Evolutionary conservation across 2,329 filamentous ascomycete species (phyloP), one percentile per base, ranked within the genome.

Genomic region (Diaporthe ilicicola): DNA sequence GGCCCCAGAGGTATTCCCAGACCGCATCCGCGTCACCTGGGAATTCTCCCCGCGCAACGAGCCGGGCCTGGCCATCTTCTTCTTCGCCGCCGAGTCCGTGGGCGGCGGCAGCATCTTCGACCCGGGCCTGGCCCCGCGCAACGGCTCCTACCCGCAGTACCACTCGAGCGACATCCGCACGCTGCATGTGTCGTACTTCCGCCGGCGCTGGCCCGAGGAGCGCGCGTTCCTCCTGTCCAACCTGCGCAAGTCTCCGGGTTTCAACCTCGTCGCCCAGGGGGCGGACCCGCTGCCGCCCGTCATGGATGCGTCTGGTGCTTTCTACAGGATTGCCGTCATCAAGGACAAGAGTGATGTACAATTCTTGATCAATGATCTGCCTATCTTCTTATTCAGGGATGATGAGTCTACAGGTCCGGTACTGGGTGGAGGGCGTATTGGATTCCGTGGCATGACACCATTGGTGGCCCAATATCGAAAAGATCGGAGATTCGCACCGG

Each of bases 41-140:
- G 78, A 80, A 7, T 80, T 80, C 70, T 76, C 75, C 10, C 76
- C 78, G 3, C 72, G 75, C 50, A 71, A 75, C 44, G 78, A 80
- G 69, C 78, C 78, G 3, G 78, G 78, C 4, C 75, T 80, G 9
- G 78, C 78, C 50, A 79, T 80, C 76, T 76, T 80, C 73, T 80
- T 80, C 74, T 80, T 80, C 71, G 78, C 77, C 62, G 78, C 77
- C 32, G 74, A 76, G 10, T 74, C 77, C 2, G 72, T 76, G 29
- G 72, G 73, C 32, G 76, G 76, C 17, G 76, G 75, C 42, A 75
- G 75, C 72, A 77, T 79, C 72, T 80, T 80, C 70, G 76, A 78
- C 56, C 72, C 73, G 9, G 67, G 70, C 34, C 72, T 79, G 0
- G 72, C 70, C 54, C 74, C 76, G 10, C 74, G 78, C 13, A 80